Base-by-base conservation (phyloP, 345 rosid genomes). In the Durio zibethinus region DNA sequence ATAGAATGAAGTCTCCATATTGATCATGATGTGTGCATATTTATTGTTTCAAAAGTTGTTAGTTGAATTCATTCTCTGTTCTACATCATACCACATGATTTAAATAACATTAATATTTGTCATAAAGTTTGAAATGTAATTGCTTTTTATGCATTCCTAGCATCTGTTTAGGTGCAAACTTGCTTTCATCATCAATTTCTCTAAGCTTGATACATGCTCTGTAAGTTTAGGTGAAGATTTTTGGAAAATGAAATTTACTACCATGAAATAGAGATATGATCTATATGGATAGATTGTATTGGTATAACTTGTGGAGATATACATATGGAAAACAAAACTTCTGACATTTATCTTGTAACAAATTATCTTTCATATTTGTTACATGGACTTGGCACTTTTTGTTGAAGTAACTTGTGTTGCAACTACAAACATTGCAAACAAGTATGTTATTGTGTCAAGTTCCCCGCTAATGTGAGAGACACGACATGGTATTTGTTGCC, bases 181-280 rank as follows among this genome's bases (percentile, higher is more conserved):
- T 50, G 60, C 59, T 71, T 16, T 48, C 10, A 18, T 71, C 43
- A 18, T 48, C 16, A 50, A 71, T 21, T 50, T 48, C 42, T 69
- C 57, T 69, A 27, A 45, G 40, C 73, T 71, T 71, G 74, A 27
- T 47, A 45, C 38, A 47, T 16, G 54, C 47, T 71, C 50, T 48
- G 60, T 5, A 5, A 18, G 35, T 29, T 15, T 25, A 23, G 33
- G 59, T 29, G 25, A 16, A 33, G 18, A 16, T 7, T 48, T 70
- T 70, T 70, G 73, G 21, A 69, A n/a, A 69, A 69, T 69, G 73
- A 47, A 27, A 14, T 68, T 67, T 68, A 7, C 36, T 68, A 68
- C 12, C 3, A 25, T 45, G 38, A 43, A 43, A 20, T 47, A 27
- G 35, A 25, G 56, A 25, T 68, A 43, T 23, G 53, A 53, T 66